Evolutionary conservation across 495 filamentous ascomycete species (phyloP), one percentile per base, ranked within the genome.

Genomic region (Neurospora hispaniola): DNA sequence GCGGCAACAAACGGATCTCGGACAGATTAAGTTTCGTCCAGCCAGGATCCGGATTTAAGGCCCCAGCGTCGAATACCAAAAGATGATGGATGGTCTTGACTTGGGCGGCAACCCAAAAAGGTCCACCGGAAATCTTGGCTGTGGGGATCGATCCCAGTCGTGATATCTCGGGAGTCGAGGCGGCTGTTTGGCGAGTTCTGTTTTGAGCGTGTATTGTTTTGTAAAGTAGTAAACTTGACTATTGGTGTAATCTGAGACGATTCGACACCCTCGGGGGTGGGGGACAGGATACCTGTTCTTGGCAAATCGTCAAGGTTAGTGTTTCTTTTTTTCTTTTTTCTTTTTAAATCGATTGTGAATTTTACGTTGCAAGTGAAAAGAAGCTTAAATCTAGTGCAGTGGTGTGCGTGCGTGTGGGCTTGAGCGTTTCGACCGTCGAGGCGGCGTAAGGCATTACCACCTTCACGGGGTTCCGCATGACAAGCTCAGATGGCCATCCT

Each of bases 191-290:
- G 69, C 69, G 69, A 71, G 69, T 43, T 42, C 14, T 18, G 69
- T 43, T 42, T 8, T 18, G 31, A 18, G 27, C 54, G 44, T 23
- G 43, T 44, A 20, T 31, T 27, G 27, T 20, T 5, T 35, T 66
- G 70, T 44, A 71, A 54, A 23, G 14, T 43, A 16, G 42, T 43
- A 38, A 38, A 38, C 35, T 38, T 5, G 35, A 38, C 35, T 5
- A 38, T 6, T 38, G 35, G 35, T 38, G 35, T 38, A 75, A 70
- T 31, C 73, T 75, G 76, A 75, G 74, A 78, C 78, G 75, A 74
- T 74, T 71, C 70, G 73, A 71, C 69, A 71, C 54, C 54, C 54
- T 18, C 6, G 42, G 71, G 35, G 43, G 48, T 40, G 69, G 72
- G 5, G 70, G 69, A 42, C 70, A 72, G 40, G 70, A 75, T 35